Conservation (phyloP, 176 grass and related monocot species). For the Ananas comosus region DNA sequence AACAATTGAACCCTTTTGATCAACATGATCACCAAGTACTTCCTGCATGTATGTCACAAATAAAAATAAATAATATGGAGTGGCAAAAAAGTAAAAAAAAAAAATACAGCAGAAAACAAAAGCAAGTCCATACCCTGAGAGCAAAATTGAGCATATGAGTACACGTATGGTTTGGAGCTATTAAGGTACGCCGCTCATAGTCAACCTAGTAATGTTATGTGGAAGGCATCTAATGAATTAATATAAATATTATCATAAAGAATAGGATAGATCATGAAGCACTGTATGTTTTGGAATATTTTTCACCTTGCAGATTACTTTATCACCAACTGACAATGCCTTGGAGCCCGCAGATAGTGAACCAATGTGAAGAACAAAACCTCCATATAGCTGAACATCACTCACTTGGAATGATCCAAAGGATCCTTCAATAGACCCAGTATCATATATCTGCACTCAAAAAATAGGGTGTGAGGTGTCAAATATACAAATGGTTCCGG, state of each 20-base stretch:
- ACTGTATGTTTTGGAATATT: background rate
- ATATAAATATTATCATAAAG: background rate
- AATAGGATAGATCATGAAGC: background rate
- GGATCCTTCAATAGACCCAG: constrained; percentile 69
- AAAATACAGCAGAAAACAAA: constrained; percentile 13
- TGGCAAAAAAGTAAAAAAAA: background rate
- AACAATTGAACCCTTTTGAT: constrained; percentile 99
- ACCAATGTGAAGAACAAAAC: constrained; percentile 84
- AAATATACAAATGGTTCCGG: background rate
- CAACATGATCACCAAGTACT: constrained; percentile 96
- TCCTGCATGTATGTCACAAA: constrained; percentile 37
- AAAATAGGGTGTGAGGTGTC: background rate
- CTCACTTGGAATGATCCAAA: constrained; percentile 77
- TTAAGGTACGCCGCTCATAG: constrained; percentile 51
- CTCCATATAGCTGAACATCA: constrained; percentile 83
- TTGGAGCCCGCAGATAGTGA: constrained; percentile 39
- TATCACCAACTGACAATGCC: constrained; percentile 53
- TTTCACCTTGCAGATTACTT: constrained; percentile 70
- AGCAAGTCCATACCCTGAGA: constrained; percentile 49
- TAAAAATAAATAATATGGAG: background rate
- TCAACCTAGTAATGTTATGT: constrained; percentile 63
- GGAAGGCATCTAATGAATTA: background rate
- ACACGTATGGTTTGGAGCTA: constrained; percentile 97
- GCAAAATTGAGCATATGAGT: constrained; percentile 99
- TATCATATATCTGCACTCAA: constrained; percentile 70